These are phyloP conservation scores for Lactarius sp. DNA, from an alignment of 768 basidiomycete genomes.

Conservation along the genomic window DNA sequence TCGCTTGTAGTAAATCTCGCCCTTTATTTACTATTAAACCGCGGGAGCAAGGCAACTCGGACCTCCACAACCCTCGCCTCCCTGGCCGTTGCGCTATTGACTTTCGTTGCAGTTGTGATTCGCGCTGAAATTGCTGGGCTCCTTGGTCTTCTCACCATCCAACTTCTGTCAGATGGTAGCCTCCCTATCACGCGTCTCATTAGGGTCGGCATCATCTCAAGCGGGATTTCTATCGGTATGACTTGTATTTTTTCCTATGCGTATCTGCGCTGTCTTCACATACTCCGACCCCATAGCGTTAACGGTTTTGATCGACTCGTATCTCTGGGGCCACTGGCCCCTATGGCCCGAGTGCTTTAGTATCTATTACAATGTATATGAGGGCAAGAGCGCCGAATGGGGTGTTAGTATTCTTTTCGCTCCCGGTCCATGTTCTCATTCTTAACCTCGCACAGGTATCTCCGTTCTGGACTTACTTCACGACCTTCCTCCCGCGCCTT, in stretches of 20 bases:
- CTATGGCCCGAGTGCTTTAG: conserved; percentile 86
- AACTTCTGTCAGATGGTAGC: conserved; percentile 42
- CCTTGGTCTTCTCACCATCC: conserved; percentile 55
- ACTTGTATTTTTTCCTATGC: neutral
- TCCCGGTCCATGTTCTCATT: neutral
- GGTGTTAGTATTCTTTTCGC: conserved; percentile 54
- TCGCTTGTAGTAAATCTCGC: conserved; percentile 52
- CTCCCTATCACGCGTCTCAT: conserved; percentile 43
- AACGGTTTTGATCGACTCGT: conserved; percentile 70
- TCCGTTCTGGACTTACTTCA: conserved; percentile 63
- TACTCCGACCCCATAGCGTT: conserved; percentile 38
- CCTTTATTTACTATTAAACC: conserved; percentile 44
- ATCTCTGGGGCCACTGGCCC: conserved; percentile 69
- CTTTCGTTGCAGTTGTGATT: conserved; percentile 63
- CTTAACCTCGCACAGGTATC: conserved; percentile 47
- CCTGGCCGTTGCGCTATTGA: conserved; percentile 54
- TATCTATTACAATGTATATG: conserved; percentile 78
- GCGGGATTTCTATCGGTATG: conserved; percentile 50
- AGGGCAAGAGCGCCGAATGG: conserved; percentile 89
- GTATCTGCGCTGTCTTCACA: neutral
- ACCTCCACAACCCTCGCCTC: conserved; percentile 35
- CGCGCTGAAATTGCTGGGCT: conserved; percentile 76
- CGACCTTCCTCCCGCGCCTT: conserved; percentile 68
- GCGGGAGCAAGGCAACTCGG: conserved; percentile 37
- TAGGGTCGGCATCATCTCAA: conserved; percentile 46